Conservation (phyloP, 2,329 filamentous ascomycete genomes). For the Pyricularia sp. region DNA sequence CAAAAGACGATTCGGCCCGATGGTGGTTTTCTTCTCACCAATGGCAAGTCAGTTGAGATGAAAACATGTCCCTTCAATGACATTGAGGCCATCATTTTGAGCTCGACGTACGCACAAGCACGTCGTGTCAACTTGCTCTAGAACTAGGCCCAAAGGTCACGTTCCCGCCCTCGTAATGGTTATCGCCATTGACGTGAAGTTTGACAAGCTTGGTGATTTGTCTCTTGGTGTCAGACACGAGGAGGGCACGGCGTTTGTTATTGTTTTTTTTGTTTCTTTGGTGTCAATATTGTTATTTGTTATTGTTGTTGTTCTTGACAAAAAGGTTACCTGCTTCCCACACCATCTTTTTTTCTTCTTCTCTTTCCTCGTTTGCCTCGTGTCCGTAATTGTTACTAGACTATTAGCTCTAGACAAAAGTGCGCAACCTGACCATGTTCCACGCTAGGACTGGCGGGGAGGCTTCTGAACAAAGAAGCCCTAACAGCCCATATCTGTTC, state of each 20-base stretch:
- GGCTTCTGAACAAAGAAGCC: neutral
- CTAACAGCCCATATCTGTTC: too few species aligned
- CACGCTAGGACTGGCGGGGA: neutral
- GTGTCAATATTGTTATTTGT: too few species aligned
- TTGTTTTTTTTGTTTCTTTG: neutral
- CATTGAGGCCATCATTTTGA: neutral
- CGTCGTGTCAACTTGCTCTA: neutral
- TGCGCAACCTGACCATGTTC: neutral
- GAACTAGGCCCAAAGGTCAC: neutral
- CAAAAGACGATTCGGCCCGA: neutral
- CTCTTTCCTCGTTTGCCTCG: neutral
- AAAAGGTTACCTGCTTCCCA: too few species aligned
- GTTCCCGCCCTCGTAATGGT: neutral
- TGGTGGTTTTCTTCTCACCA: neutral
- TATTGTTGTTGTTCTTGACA: too few species aligned
- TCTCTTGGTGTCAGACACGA: neutral
- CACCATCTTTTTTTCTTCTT: too few species aligned
- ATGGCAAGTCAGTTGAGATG: neutral
- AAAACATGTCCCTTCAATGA: neutral
- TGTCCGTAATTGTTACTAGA: neutral
- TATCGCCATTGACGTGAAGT: neutral
- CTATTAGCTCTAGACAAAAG: neutral
- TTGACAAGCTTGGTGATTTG: neutral
- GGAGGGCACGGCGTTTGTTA: neutral
- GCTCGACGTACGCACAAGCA: neutral